Percentiles rank a stretch among this genome's conserved stretches.
phyloP scores from a whole-genome alignment of 805 yeast genomes.

The Pichia cephalocereana region DNA sequence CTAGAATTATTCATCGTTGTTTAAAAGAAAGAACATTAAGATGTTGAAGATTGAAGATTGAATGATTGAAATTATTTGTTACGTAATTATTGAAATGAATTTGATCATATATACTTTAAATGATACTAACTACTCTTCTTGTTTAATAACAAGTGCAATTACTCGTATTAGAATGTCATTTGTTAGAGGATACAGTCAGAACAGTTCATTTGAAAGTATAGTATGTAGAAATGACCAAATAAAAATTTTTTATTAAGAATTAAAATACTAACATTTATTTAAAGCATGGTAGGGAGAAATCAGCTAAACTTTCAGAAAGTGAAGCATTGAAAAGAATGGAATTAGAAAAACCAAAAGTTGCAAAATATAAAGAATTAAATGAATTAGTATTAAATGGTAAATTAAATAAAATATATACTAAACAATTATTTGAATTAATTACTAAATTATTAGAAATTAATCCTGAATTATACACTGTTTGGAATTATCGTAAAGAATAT shows the following conservation, averaged over 20 bases:
- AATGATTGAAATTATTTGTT: too few relatives aligned
- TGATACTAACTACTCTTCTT: neutral
- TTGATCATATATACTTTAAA: neutral
- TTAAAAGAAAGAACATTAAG: too few relatives aligned
- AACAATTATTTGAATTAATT: conserved; percentile 41
- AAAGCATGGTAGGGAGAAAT: conserved; percentile 66
- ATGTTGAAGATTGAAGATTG: too few relatives aligned
- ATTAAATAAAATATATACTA: conserved; percentile 21
- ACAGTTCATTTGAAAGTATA: conserved; percentile 11
- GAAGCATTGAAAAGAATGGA: conserved; percentile 41
- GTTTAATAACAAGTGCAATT: neutral
- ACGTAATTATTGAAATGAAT: too few relatives aligned
- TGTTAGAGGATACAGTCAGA: conserved; percentile 11
- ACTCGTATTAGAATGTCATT: conserved; percentile 8
- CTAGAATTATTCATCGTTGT: neutral
- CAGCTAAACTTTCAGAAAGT: conserved; percentile 41
- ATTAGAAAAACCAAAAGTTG: conserved; percentile 55
- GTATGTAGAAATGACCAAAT: conserved; percentile 6
- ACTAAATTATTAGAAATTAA: conserved; percentile 51
- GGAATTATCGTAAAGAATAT: conserved; percentile 85
- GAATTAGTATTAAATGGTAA: conserved; percentile 32
- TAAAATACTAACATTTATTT: conserved; percentile 2
- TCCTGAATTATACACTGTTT: conserved; percentile 81
- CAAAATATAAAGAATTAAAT: conserved; percentile 40
- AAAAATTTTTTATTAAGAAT: too few relatives aligned